Percentiles rank a stretch among this genome's conserved stretches.
Conservation (phyloP, 208 protist genomes). For the Wallacemonas sp. region DNA sequence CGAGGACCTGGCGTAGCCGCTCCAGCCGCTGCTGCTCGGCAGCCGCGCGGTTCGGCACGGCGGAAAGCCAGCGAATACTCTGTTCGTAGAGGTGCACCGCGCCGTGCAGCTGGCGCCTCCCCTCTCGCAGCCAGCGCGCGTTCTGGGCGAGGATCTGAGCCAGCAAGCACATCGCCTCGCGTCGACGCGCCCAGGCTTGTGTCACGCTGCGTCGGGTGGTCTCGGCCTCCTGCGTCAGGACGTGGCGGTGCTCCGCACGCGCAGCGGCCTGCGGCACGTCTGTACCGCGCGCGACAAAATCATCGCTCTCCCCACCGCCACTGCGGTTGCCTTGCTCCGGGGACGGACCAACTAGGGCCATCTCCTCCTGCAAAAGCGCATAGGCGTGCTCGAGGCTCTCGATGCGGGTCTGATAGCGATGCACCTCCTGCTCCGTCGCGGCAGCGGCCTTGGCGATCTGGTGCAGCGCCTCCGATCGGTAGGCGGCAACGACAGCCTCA, state of each 20-base stretch:
- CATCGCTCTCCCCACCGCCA: too few relatives aligned
- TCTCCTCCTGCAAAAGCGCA: background rate
- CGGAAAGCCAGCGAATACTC: slow-evolving; percentile 60
- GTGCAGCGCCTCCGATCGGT: slow-evolving; percentile 26
- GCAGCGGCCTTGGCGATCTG: slow-evolving; percentile 42
- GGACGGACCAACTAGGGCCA: background rate
- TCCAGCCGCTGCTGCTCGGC: slow-evolving; percentile 44
- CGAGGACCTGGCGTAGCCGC: slow-evolving; percentile 37
- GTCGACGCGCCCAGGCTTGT: slow-evolving; percentile 49
- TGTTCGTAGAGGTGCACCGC: slow-evolving; percentile 58
- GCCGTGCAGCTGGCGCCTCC: slow-evolving; percentile 28
- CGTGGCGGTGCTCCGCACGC: background rate
- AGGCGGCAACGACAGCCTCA: background rate
- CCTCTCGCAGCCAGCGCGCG: slow-evolving; percentile 51
- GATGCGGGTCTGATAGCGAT: slow-evolving; percentile 7
- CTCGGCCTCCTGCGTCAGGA: background rate
- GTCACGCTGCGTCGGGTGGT: background rate
- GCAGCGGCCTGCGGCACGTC: background rate
- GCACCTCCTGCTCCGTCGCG: slow-evolving; percentile 56
- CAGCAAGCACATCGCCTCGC: slow-evolving; percentile 64
- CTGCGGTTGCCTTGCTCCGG: too few relatives aligned
- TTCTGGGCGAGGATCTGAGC: slow-evolving; percentile 57
- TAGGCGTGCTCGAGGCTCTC: slow-evolving; percentile 4
- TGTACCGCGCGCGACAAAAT: background rate
- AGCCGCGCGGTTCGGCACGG: slow-evolving; percentile 29